Base-by-base conservation (phyloP, 805 yeast genomes). In the Metschnikowia matae region DNA sequence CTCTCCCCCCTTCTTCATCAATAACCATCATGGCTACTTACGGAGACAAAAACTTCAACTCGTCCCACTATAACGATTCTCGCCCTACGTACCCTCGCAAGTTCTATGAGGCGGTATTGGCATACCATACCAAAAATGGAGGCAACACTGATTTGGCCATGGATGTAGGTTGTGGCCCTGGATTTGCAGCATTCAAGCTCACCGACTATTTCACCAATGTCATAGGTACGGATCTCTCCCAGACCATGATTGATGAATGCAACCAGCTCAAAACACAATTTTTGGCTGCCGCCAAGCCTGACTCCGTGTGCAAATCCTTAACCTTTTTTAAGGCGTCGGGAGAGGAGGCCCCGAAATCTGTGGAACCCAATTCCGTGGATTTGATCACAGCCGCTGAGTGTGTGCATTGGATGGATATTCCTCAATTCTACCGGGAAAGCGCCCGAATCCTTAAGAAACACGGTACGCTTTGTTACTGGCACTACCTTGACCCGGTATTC, bases 111-210 rank as follows among this genome's bases (percentile, higher is more conserved):
- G 62, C 64, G 31, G 54, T 85, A 21, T 40, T 64, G 6, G 50
- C 55, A 1, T 82, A 75, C 59, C 83, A 80, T 61, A 61, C 62
- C 15, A 40, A 42, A 14, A 67, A 64, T 4, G 63, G 57, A 2
- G 56, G 55, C 7, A 51, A 54, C n/a, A 54, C 59, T 4, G 47
- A 62, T 1, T 52, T 71, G n/a, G 78, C 82, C 2, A 62, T 87
- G 11, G 96, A 89, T 66, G 68, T 85, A 3, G 96, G 94, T 0
- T 85, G 90, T 64, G 96, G 96, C 0, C 80, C 94, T 0, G 95
- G 95, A 0, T 82, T 82, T 53, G 92, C 85, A 1, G 77, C 91
- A 0, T 71, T 77, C 51, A 80, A 81, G 39, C 61, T 84, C 35
- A 57, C 75, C 3, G 55, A 66, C 1, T 63, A 68, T 45, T 82